Evolutionary conservation across 2,329 filamentous ascomycete genomes (phyloP).

Genomic region (Aspergillus fructus): DNA sequence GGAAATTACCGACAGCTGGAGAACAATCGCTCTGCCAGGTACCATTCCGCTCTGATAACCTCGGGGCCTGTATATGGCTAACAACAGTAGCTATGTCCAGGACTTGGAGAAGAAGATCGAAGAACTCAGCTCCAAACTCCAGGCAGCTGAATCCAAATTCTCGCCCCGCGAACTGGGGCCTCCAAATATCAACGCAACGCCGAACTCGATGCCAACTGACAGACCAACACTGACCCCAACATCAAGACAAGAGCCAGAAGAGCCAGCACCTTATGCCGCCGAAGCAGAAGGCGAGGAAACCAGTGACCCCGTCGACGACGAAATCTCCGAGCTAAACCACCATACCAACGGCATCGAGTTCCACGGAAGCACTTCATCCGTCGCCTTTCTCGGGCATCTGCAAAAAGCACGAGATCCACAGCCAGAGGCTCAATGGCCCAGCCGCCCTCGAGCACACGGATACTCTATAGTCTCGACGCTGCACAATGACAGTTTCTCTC

Average conservation of each 20-base stretch:
- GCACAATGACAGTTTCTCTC: slow-evolving; percentile 48
- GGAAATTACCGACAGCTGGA: slow-evolving; percentile 34
- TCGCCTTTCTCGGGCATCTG: slow-evolving; percentile 46
- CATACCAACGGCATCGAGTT: slow-evolving; percentile 50
- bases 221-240: slow-evolving; percentile 17
- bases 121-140: slow-evolving; percentile 29
- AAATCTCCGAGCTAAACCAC: slow-evolving; percentile 46
- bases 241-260: neutral
- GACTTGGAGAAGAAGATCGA: slow-evolving; percentile 37
- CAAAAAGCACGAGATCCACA: slow-evolving; percentile 25
- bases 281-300: slow-evolving; percentile 22
- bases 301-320: slow-evolving; percentile 32
- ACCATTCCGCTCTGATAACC: neutral
- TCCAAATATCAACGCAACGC: slow-evolving; percentile 19
- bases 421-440: neutral
- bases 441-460: slow-evolving; percentile 9
- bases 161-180: slow-evolving; percentile 11
- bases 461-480: slow-evolving; percentile 46
- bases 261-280: neutral
- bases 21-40: slow-evolving; percentile 30
- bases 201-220: slow-evolving; percentile 22
- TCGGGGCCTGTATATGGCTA: neutral
- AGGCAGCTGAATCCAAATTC: slow-evolving; percentile 20
- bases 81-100: slow-evolving; percentile 29
- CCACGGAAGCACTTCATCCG: slow-evolving; percentile 49